Percentiles rank a stretch among this genome's conserved stretches.
Evolutionary conservation across 345 rosid genomes (phyloP).

Genomic region (Clarkia xantiana): DNA sequence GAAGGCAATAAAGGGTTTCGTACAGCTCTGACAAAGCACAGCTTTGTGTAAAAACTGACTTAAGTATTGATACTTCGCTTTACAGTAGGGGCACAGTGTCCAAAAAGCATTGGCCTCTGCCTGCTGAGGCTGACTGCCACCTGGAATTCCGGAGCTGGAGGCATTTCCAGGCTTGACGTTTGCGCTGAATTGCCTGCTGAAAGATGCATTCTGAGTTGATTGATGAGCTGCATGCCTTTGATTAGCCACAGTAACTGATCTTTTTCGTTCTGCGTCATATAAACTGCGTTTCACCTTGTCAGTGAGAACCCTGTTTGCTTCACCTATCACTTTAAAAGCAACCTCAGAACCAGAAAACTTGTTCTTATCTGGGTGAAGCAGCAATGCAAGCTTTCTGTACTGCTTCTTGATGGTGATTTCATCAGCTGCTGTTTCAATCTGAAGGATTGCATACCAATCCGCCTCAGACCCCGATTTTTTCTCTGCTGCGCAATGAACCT

Average conservation of each 20-base stretch:
- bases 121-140: conserved; percentile 14
- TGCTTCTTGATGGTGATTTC: conserved; percentile 61
- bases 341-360: conserved; percentile 76
- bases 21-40: conserved; percentile 45
- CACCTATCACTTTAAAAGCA: conserved; percentile 80
- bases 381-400: conserved; percentile 62
- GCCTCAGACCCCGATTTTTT: conserved; percentile 36
- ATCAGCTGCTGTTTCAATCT: conserved; percentile 36
- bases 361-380: conserved; percentile 90
- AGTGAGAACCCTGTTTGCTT: conserved; percentile 51
- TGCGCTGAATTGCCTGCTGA: conserved; percentile 15
- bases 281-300: conserved; percentile 33
- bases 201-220: conserved; percentile 15
- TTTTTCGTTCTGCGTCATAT: conserved; percentile 39
- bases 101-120: conserved; percentile 31
- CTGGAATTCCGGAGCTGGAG: conserved; percentile 11
- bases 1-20: conserved; percentile 29
- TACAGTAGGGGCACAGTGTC: conserved; percentile 54
- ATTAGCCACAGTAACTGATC: conserved; percentile 10
- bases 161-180: conserved; percentile 9
- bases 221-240: conserved; percentile 16
- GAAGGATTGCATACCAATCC: conserved; percentile 87
- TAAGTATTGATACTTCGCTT: conserved; percentile 25
- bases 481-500: conserved; percentile 57
- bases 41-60: conserved; percentile 18